Percentiles rank a stretch among this genome's conserved stretches.
phyloP scores from a whole-genome alignment of 345 rosid genomes.

The Orychophragmus violaceus region DNA sequence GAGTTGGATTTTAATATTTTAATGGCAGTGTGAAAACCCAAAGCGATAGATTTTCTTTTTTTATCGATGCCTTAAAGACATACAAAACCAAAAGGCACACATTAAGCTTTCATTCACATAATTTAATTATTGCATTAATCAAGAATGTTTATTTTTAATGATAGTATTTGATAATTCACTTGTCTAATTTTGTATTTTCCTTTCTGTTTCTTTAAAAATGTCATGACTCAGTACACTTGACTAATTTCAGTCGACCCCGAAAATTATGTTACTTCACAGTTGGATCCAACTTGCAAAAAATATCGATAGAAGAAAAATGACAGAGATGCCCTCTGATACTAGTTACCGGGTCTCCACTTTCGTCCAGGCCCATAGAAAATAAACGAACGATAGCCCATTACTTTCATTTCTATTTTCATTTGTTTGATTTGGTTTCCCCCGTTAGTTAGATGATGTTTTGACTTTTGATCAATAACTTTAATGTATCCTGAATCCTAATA shows the following conservation, averaged over 20 bases:
- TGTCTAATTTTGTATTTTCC: background rate
- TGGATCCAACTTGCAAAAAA: conserved; percentile 19
- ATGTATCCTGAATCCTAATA: background rate
- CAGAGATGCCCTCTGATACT: background rate
- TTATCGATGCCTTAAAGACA: background rate
- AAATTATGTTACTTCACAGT: background rate
- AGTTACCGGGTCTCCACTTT: background rate
- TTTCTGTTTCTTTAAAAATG: background rate
- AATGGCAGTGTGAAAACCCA: background rate
- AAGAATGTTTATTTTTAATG: background rate
- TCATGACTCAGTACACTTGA: background rate
- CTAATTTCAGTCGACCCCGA: too few species aligned
- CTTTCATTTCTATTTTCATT: background rate
- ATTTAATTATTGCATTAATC: background rate
- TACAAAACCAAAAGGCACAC: background rate
- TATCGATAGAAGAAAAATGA: background rate
- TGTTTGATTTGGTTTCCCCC: too few species aligned
- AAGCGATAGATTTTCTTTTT: background rate
- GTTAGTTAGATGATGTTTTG: too few species aligned
- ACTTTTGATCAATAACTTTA: background rate
- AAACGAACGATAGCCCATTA: background rate
- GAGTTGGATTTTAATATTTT: background rate
- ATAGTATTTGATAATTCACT: conserved; percentile 4
- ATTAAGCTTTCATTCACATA: background rate
- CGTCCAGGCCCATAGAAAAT: background rate